Evolutionary conservation across 768 basidiomycete species (phyloP).

Genomic region (Boletales sp.): DNA sequence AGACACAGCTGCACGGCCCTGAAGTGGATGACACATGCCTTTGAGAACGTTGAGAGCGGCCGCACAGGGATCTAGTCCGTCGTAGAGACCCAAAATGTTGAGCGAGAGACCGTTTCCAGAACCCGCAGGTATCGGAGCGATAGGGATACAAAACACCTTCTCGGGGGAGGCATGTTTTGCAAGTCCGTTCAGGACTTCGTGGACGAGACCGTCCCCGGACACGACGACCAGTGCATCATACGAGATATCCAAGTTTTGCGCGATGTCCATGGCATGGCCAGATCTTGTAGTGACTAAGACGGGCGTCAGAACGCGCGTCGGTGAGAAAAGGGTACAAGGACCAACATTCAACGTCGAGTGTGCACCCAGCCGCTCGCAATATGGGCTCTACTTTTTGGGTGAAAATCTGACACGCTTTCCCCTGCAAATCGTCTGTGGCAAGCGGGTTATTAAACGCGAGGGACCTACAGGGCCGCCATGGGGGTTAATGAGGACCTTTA

Average conservation of each 20-base stretch:
- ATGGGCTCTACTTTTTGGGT: slow-evolving; percentile 65
- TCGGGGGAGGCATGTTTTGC: slow-evolving; percentile 57
- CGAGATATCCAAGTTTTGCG: slow-evolving; percentile 49
- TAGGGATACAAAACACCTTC: slow-evolving; percentile 61
- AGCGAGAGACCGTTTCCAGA: slow-evolving; percentile 76
- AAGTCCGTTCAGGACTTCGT: slow-evolving; percentile 84
- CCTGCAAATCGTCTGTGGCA: slow-evolving; percentile 37
- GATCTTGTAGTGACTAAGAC: slow-evolving; percentile 55
- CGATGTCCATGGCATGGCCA: slow-evolving; percentile 67
- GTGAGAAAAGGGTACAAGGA: neutral
- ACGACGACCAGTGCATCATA: slow-evolving; percentile 73
- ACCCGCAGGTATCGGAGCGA: slow-evolving; percentile 79
- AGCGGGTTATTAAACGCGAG: neutral
- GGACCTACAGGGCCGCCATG: slow-evolving; percentile 66
- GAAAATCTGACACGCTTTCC: slow-evolving; percentile 55
- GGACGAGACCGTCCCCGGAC: slow-evolving; percentile 81
- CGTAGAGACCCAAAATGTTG: slow-evolving; percentile 66
- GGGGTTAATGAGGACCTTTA: slow-evolving; percentile 79
- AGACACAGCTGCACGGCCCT: neutral
- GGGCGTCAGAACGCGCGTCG: neutral
- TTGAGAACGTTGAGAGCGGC: slow-evolving; percentile 79
- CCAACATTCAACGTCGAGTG: slow-evolving; percentile 61
- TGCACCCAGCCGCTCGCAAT: slow-evolving; percentile 61
- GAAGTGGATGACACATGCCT: slow-evolving; percentile 35
- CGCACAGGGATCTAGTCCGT: slow-evolving; percentile 67